phyloP scores from a whole-genome alignment of 2,329 filamentous ascomycete genomes.

The Didymella keratinophila region DNA sequence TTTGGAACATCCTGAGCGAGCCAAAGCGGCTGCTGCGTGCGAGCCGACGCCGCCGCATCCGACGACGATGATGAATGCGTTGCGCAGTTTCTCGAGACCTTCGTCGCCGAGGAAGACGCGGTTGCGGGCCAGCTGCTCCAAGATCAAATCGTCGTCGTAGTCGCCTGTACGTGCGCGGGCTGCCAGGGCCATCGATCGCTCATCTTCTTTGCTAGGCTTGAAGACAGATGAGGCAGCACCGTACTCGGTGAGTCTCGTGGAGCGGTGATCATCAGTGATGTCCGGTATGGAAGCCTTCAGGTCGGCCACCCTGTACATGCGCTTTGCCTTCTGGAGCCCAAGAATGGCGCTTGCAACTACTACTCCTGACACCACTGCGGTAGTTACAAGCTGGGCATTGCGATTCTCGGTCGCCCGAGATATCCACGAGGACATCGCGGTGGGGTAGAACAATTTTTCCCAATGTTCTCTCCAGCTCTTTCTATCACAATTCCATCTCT shows the following conservation, averaged over 20 bases:
- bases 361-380: slow-evolving; percentile 66
- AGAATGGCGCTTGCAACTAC: slow-evolving; percentile 63
- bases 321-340: slow-evolving; percentile 63
- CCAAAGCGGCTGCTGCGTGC: slow-evolving; percentile 84
- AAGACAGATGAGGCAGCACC: slow-evolving; percentile 61
- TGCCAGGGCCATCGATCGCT: slow-evolving; percentile 65
- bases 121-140: slow-evolving; percentile 94
- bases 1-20: slow-evolving; percentile 86
- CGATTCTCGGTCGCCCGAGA: slow-evolving; percentile 55
- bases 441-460: neutral
- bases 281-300: slow-evolving; percentile 69
- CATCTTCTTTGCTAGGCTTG: slow-evolving; percentile 61
- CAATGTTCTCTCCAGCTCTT: neutral
- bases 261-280: slow-evolving; percentile 59
- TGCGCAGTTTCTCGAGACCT: slow-evolving; percentile 80
- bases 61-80: slow-evolving; percentile 85
- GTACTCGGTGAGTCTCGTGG: slow-evolving; percentile 65
- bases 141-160: slow-evolving; percentile 78
- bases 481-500: neutral
- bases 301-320: slow-evolving; percentile 63
- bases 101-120: slow-evolving; percentile 86
- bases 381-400: slow-evolving; percentile 70
- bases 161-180: slow-evolving; percentile 67
- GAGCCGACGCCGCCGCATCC: slow-evolving; percentile 95
- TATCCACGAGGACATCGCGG: slow-evolving; percentile 57